phyloP scores from a whole-genome alignment of 2,329 filamentous ascomycete species.

The Ustulina deusta region DNA sequence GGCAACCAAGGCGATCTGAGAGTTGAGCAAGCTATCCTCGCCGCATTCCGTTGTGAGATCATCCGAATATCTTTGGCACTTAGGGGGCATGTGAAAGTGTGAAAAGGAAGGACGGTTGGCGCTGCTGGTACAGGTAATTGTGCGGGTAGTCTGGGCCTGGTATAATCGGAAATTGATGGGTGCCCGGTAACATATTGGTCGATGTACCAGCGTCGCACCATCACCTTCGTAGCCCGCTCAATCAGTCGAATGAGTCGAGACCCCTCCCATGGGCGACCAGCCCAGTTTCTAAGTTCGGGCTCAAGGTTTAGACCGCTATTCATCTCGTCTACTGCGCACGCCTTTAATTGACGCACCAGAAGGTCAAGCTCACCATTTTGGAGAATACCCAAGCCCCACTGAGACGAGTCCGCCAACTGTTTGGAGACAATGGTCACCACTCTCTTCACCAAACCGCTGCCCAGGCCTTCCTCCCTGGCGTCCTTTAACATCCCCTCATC shows the following conservation, averaged over 20 bases:
- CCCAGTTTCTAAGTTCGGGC: slow-evolving; percentile 68
- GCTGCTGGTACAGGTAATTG: slow-evolving; percentile 84
- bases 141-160: slow-evolving; percentile 77
- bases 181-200: slow-evolving; percentile 77
- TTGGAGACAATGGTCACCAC: slow-evolving; percentile 92
- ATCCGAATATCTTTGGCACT: slow-evolving; percentile 90
- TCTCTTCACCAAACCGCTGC: slow-evolving; percentile 86
- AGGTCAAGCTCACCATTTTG: slow-evolving; percentile 65
- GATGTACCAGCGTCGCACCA: slow-evolving; percentile 88
- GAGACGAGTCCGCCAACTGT: slow-evolving; percentile 86
- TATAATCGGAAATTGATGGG: slow-evolving; percentile 71
- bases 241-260: slow-evolving; percentile 84
- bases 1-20: slow-evolving; percentile 89
- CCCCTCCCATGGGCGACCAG: slow-evolving; percentile 85
- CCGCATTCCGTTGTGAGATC: slow-evolving; percentile 94
- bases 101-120: slow-evolving; percentile 94
- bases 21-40: slow-evolving; percentile 92
- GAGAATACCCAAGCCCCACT: slow-evolving; percentile 83
- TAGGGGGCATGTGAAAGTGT: slow-evolving; percentile 95
- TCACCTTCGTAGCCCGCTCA: slow-evolving; percentile 82
- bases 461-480: slow-evolving; percentile 68
- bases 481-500: slow-evolving; percentile 85
- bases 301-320: slow-evolving; percentile 54
- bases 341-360: slow-evolving; percentile 61
- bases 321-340: slow-evolving; percentile 54